These are phyloP conservation scores for Lachnellula hyalina DNA, from an alignment of 2,329 filamentous ascomycete species.

Conservation along the genomic window DNA sequence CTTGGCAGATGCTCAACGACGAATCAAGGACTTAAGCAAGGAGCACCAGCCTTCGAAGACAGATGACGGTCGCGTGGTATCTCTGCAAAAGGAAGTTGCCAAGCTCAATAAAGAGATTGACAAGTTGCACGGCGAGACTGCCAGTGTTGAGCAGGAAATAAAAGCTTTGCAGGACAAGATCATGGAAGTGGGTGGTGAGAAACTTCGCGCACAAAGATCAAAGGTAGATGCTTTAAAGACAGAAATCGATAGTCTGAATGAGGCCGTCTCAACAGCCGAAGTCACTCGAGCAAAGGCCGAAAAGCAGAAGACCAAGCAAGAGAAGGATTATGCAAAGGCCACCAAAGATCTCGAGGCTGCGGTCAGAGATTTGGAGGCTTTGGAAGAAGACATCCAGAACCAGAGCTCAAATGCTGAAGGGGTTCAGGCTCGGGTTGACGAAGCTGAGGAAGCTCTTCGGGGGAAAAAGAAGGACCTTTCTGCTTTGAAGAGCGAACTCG, in stretches of 20 bases:
- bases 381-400: constrained; percentile 72
- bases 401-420: constrained; percentile 72
- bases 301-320: constrained; percentile 82
- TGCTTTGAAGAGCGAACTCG: constrained; percentile 75
- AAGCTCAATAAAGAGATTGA: constrained; percentile 73
- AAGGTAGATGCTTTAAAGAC: constrained; percentile 87
- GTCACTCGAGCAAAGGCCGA: constrained; percentile 88
- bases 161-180: constrained; percentile 92
- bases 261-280: constrained; percentile 80
- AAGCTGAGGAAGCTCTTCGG: constrained; percentile 73
- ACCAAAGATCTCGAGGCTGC: constrained; percentile 72
- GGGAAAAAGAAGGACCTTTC: constrained; percentile 77
- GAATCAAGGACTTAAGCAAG: constrained; percentile 76
- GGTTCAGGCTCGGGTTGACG: constrained; percentile 67
- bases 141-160: constrained; percentile 87
- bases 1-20: constrained; percentile 74
- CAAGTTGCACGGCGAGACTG: constrained; percentile 76
- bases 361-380: constrained; percentile 65
- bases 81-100: constrained; percentile 71
- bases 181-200: constrained; percentile 95
- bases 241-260: constrained; percentile 73
- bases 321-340: constrained; percentile 75
- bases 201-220: constrained; percentile 80
- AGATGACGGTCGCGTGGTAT: constrained; percentile 68
- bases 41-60: constrained; percentile 77